Conservation (phyloP, 2,329 filamentous ascomycete species). For the Fusarium lyarnte region DNA sequence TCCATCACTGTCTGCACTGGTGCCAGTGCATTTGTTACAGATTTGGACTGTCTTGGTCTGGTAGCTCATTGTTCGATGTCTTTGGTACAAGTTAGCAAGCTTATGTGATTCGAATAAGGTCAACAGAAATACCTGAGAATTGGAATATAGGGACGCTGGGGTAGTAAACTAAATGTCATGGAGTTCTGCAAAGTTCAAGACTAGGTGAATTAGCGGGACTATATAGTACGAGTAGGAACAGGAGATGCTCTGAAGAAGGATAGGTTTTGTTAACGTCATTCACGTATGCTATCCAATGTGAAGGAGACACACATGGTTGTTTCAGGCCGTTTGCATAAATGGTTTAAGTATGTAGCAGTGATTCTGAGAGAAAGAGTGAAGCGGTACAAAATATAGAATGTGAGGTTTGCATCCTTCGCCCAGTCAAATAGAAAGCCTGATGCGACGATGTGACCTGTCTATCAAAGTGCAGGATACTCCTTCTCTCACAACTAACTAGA, state of each 20-base stretch:
- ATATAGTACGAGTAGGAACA: no score
- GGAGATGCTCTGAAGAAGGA: not conserved
- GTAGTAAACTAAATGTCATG: no score
- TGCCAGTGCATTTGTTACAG: not conserved
- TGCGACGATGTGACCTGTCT: no score
- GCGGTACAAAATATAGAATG: not conserved
- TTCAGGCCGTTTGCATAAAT: not conserved
- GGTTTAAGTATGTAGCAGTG: fast-evolving
- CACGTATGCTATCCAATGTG: not conserved
- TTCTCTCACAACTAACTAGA: not conserved
- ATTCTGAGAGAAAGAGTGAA: fast-evolving
- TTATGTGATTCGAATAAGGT: not conserved
- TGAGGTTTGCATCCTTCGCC: not conserved
- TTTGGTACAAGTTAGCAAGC: not conserved
- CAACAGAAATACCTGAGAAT: not conserved
- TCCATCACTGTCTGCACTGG: no score
- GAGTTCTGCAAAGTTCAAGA: no score
- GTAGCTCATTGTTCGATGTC: not conserved
- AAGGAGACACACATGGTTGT: not conserved
- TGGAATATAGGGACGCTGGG: no score
- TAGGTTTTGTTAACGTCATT: not conserved
- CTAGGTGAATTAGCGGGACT: no score
- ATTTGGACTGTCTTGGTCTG: not conserved
- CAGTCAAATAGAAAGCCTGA: not conserved
- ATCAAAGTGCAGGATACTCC: fast-evolving